Evolutionary conservation across 192 early-diverging fungal genomes (phyloP), one percentile per base, ranked within the genome.

Genomic region (Coemansia sp.): DNA sequence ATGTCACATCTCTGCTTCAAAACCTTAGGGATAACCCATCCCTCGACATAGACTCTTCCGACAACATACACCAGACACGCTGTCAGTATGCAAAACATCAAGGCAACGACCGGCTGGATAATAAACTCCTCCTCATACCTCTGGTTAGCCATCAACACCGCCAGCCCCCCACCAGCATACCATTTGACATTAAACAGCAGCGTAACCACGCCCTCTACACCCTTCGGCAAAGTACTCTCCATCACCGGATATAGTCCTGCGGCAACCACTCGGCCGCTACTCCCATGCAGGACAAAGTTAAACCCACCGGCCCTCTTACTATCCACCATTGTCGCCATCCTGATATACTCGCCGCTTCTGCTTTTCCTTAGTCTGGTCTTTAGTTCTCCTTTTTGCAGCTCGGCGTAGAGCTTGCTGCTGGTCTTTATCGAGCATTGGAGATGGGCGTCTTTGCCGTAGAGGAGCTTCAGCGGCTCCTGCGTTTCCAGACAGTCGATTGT

Each of bases 41-140:
- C 58, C 30, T 81, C 78, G 29, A 75, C 73, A 45, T 81, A 81
- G 6, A 75, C 78, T 2, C 78, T 69, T n/a, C 78, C 78, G 13
- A 67, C 69, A 13, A 81, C 73, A 50, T 81, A 81, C 2, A 81
- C 73, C 13, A 62, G 46, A 24, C 72, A 75, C 1, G 72, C 78
- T 24, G 78, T 69, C 11, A 81, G 73, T 19, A 81, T 55, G 35
- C 78, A 81, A 27, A 75, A 75, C 78, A 81, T 75, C 10, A 72
- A 19, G 1, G 73, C 72, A 32, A 81, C 72, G 11, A 81, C 60
- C 7, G 78, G 78, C 36, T 68, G 62, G 55, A 81, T 81, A 35
- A 75, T 65, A 48, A 75, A 74, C 47, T 72, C 72, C 32, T 81
- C 72, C 46, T 81, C 69, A 35, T 66, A 47, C 8, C 72, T 58